Evolutionary conservation across 169 alveolate genomes (phyloP).

Genomic region (Plasmodium fragile): DNA sequence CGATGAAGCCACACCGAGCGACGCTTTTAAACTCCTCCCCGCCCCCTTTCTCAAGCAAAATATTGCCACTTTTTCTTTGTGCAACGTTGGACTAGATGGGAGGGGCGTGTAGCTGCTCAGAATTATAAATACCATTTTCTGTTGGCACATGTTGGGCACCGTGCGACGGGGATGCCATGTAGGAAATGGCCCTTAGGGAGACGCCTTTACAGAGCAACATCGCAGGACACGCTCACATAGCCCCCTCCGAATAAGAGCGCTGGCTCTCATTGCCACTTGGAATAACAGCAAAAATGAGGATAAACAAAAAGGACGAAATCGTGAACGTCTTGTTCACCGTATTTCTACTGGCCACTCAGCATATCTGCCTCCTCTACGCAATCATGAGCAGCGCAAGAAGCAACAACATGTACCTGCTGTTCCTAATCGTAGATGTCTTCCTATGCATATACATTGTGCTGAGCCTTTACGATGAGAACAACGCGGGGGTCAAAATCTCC

Average conservation of each 20-base stretch:
- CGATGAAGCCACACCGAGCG: background rate
- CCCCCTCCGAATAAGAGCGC: background rate
- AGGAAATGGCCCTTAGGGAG: background rate
- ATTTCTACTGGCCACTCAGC: slow-evolving; percentile 29
- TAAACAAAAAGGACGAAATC: slow-evolving; percentile 46
- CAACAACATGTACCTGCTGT: slow-evolving; percentile 12
- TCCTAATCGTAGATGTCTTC: slow-evolving; percentile 18
- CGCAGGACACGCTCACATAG: background rate
- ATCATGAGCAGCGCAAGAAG: slow-evolving; percentile 13
- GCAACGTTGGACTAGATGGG: background rate
- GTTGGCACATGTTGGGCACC: background rate
- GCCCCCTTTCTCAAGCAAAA: background rate
- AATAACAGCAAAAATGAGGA: slow-evolving; percentile 19
- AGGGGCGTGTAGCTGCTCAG: background rate
- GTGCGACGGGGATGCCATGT: background rate
- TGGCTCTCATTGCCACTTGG: background rate
- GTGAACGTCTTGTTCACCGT: slow-evolving; percentile 53
- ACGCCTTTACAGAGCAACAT: background rate
- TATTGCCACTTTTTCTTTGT: background rate
- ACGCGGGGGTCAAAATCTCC: slow-evolving; percentile 67
- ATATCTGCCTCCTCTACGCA: slow-evolving; percentile 22
- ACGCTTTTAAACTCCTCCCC: background rate
- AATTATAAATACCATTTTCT: background rate
- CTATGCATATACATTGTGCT: slow-evolving; percentile 50
- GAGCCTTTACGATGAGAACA: slow-evolving; percentile 44